phyloP scores from a whole-genome alignment of 2,329 filamentous ascomycete genomes.

The Diaporthe amygdali region DNA sequence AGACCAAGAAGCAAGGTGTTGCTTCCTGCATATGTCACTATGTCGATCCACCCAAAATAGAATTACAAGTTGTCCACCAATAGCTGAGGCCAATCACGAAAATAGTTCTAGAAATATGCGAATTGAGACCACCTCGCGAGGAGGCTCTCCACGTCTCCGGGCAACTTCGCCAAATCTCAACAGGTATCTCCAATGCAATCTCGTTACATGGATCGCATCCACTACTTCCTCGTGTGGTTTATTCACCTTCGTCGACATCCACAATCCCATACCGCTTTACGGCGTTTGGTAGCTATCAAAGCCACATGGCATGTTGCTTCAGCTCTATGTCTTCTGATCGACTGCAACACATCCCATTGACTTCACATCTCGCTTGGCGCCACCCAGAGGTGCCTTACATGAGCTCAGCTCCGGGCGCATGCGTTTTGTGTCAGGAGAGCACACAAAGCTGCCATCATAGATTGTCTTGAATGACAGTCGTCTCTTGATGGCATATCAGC shows the following conservation, averaged over 20 bases:
- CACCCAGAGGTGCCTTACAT: no score
- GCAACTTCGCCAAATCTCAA: neutral
- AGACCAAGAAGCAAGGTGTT: neutral
- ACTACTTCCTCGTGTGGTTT: neutral
- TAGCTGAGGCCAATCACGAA: neutral
- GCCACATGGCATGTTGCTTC: rapidly evolving
- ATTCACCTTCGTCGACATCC: neutral
- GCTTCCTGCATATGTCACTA: neutral
- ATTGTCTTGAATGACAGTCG: no score
- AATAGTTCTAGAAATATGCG: neutral
- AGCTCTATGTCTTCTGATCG: neutral
- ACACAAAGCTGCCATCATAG: no score
- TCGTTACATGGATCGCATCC: neutral
- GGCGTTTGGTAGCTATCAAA: neutral
- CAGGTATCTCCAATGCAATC: neutral
- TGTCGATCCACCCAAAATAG: neutral
- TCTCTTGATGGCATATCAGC: no score
- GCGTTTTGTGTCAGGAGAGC: no score
- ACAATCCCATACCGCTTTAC: neutral
- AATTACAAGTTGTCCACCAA: neutral
- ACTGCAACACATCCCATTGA: no score
- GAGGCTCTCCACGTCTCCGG: neutral
- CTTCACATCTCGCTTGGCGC: no score
- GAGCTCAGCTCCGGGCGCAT: no score
- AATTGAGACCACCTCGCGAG: neutral